phyloP scores from a whole-genome alignment of 2,329 filamentous ascomycete genomes.

The Alternaria infectoria region DNA sequence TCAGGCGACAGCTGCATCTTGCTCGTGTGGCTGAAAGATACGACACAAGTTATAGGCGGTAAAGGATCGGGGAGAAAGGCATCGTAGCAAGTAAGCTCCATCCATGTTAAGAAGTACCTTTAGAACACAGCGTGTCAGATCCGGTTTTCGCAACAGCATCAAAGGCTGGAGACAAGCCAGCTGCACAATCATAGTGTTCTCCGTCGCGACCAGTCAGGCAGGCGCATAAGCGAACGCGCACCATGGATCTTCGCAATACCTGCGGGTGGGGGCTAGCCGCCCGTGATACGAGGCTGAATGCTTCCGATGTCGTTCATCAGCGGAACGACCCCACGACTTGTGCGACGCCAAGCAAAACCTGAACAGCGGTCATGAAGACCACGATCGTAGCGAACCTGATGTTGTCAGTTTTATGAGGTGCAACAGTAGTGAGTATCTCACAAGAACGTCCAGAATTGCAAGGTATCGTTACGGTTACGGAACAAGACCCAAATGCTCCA shows the following conservation, averaged over 20 bases:
- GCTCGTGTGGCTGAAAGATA: neutral
- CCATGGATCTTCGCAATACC: neutral
- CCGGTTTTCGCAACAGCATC: neutral
- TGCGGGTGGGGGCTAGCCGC: neutral
- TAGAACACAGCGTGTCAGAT: neutral
- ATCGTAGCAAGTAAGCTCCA: neutral
- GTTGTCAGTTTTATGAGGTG: neutral
- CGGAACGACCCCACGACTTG: constrained; percentile 29
- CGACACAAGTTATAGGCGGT: neutral
- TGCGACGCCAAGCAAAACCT: constrained; percentile 23
- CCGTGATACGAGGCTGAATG: neutral
- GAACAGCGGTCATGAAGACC: constrained; percentile 22
- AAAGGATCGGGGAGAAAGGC: neutral
- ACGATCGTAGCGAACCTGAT: constrained; percentile 29
- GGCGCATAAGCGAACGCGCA: neutral
- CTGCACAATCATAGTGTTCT: neutral
- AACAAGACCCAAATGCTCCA: constrained; percentile 34
- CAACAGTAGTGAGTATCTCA: neutral
- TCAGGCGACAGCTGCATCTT: constrained; percentile 2
- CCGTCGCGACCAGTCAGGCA: neutral
- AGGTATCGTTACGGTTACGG: constrained; percentile 26
- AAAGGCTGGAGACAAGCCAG: neutral
- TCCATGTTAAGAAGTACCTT: neutral
- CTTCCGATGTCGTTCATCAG: neutral
- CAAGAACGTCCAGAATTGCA: constrained; percentile 35